Evolutionary conservation across 2,329 filamentous ascomycete genomes (phyloP), one percentile per base, ranked within the genome.

Genomic region (Calonectria pseudoreteaudii): DNA sequence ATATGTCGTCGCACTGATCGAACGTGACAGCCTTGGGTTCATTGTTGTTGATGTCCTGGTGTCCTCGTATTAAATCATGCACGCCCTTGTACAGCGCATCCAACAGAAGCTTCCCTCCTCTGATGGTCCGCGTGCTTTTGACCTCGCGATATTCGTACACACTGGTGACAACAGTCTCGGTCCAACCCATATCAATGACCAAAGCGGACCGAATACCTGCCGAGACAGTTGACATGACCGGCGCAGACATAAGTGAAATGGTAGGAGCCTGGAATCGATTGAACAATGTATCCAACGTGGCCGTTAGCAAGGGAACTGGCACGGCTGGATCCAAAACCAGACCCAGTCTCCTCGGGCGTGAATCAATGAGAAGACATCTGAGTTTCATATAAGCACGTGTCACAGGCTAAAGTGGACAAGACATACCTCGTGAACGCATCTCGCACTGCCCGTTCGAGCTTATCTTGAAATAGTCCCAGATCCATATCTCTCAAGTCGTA

Each of bases 91-190:
- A 94, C 79, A 95, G 92, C 71, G 93, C 90, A 78, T 93, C 89
- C 53, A 93, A 90, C 26, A 98, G 86, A 71, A 90, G 83, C 80
- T 93, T 96, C 73, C 93, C 95, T 41, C 92, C 95, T 76, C 97
- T 90, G 18, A 94, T 88, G 49, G 91, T 96, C 68, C 94, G 90
- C 71, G 88, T 91, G 68, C 91, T 91, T 20, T 89, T 88, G 1
- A 98, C 91, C 82, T 98, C 95, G 68, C 94, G 93, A 83, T 95
- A 98, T 85, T 99, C 97, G 81, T 96, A 98, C 9, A 98, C 89
- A 8, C 93, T 94, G 0, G 95, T 98, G 28, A 97, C 91, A 0
- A 93, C 90, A 0, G 96, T 98, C 84, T 98, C 97, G 52, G 92
- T 90, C 97, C 97, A 99, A 53, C 96, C 97, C 74, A 99, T 89